Evolutionary conservation across 331 rosid genomes (phyloP), one percentile per base, ranked within the genome.

Genomic region (Pyracantha coccinea): DNA sequence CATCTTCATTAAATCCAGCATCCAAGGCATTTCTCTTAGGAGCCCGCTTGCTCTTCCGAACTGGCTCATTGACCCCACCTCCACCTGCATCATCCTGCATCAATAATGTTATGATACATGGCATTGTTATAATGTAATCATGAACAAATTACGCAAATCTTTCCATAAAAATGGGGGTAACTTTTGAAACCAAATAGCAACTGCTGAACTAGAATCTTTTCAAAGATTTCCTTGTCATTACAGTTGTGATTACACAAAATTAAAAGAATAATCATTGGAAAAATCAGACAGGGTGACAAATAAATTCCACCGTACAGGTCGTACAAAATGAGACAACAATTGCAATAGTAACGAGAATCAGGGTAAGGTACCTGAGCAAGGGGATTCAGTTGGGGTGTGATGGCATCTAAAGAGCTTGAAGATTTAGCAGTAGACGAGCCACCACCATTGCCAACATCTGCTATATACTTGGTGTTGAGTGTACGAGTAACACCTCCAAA

Each of bases 401-500:
- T 35, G 78, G 27, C 81, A 71, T 63, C n/a, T 2, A 32, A 47
- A 27, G 32, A 15, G 63, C n/a, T 12, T 33, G 47, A 45, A 68
- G 79, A 66, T 54, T 67, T 72, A 44, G 15, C 5, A 4, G 23
- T 60, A 7, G 53, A 68, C 27, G 74, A 61, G 73, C 76, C 69
- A 44, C 66, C 28, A 54, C 9, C 69, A 27, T 15, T 24, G 64
- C 45, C 28, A 41, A 64, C 33, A 59, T 74, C 78, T 4, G 54
- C 20, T 21, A 52, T 8, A 29, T 31, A 69, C 38, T 62, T 81
- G 28, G 79, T 19, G 8, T 79, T 82, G 64, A 85, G 79, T 64
- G 86, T 82, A 68, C 14, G 82, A 55, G 86, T 85, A 68, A 82
- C 77, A 65, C 86, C 86, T 72, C 86, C 83, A 54, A 85, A 78